Evolutionary conservation across 176 grass and related monocot genomes (phyloP).

Genomic region (Rhynchospora tenuis): DNA sequence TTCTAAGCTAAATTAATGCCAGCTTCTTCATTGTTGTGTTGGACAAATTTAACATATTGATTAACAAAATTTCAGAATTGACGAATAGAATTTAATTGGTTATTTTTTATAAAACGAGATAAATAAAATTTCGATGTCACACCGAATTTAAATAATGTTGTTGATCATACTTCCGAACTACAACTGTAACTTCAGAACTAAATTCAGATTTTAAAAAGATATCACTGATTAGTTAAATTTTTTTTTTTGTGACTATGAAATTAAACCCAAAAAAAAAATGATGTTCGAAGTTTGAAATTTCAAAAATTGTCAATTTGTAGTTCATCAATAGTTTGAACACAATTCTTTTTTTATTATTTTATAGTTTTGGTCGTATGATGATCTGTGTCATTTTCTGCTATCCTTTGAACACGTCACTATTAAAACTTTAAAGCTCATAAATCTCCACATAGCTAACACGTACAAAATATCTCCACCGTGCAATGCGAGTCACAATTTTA

Average conservation of each 20-base stretch:
- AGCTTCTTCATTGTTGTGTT: too few species aligned
- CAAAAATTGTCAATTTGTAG: neutral
- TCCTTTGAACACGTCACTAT: neutral
- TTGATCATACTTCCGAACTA: neutral
- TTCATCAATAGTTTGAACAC: neutral
- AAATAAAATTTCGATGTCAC: neutral
- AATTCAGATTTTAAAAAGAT: neutral
- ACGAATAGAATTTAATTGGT: neutral
- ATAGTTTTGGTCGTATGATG: too few species aligned
- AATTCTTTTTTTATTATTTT: too few species aligned
- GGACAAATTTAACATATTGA: too few species aligned
- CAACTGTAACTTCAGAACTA: neutral
- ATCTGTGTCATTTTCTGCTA: neutral
- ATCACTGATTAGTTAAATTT: neutral
- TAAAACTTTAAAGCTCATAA: slow-evolving; percentile 12
- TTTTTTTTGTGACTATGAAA: too few species aligned
- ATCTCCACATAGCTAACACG: slow-evolving; percentile 8
- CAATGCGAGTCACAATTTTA: neutral
- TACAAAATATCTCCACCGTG: slow-evolving; percentile 10
- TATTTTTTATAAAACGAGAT: neutral
- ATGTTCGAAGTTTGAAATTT: neutral
- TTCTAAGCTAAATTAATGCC: too few species aligned
- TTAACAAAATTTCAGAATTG: neutral
- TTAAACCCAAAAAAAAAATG: too few species aligned
- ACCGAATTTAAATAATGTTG: neutral